These are phyloP conservation scores for Echites panduratus DNA, from an alignment of 257 asterid genomes.

Conservation along the genomic window DNA sequence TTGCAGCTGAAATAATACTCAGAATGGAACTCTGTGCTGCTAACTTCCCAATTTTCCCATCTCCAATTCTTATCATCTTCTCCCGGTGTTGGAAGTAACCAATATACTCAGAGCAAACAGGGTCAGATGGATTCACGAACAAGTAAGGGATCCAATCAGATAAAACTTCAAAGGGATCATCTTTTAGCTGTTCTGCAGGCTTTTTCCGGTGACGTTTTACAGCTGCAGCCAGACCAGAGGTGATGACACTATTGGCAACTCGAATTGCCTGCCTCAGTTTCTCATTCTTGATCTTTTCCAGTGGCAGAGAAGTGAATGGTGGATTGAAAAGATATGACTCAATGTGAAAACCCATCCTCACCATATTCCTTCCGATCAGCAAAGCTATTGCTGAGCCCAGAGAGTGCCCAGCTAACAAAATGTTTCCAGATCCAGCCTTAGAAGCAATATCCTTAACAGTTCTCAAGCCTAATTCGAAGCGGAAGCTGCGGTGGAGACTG, in stretches of 20 bases:
- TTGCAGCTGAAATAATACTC: conserved; percentile 31
- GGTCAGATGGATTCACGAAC: conserved; percentile 54
- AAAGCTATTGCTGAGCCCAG: conserved; percentile 63
- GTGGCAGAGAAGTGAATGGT: conserved; percentile 60
- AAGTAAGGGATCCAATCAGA: conserved; percentile 69
- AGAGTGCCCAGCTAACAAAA: conserved; percentile 80
- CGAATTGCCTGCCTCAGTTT: conserved; percentile 50
- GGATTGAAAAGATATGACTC: conserved; percentile 74
- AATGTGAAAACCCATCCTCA: conserved; percentile 27
- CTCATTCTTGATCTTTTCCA: conserved; percentile 39
- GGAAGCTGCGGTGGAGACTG: conserved; percentile 41
- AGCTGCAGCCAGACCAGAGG: conserved; percentile 56
- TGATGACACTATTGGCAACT: conserved; percentile 41
- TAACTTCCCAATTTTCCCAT: conserved; percentile 47
- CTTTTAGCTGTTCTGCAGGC: background rate
- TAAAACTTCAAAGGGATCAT: conserved; percentile 29
- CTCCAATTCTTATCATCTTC: conserved; percentile 50
- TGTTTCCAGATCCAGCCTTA: conserved; percentile 23
- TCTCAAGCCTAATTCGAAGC: conserved; percentile 37
- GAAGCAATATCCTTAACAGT: conserved; percentile 16
- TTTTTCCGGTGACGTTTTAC: conserved; percentile 17
- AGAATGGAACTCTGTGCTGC: conserved; percentile 60
- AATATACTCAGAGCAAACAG: conserved; percentile 53
- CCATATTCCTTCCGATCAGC: conserved; percentile 49
- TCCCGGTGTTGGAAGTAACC: conserved; percentile 67